phyloP scores from a whole-genome alignment of 140 eudicot species.

The Ambrosia hybrid region DNA sequence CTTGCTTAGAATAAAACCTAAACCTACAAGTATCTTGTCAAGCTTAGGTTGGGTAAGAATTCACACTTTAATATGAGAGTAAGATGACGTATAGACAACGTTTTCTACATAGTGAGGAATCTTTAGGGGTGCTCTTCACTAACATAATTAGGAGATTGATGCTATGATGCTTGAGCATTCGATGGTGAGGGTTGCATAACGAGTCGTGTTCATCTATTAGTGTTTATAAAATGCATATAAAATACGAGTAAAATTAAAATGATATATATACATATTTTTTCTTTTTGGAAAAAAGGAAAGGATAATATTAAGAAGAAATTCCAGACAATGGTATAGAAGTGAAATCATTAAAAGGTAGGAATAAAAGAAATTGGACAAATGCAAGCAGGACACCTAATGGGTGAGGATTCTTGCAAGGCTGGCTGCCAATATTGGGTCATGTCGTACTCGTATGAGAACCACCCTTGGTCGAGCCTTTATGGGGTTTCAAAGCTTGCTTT shows the following conservation, averaged over 20 bases:
- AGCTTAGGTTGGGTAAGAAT: neutral
- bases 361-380: slow-evolving; percentile 25
- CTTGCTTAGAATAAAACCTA: neutral
- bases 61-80: neutral
- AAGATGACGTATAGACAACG: neutral
- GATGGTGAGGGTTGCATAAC: neutral
- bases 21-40: too few species aligned
- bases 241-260: neutral
- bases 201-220: neutral
- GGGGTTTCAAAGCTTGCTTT: slow-evolving; percentile 21
- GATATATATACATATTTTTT: neutral
- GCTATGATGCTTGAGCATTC: neutral
- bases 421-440: slow-evolving; percentile 37
- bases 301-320: slow-evolving; percentile 32
- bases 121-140: neutral
- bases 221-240: neutral
- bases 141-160: neutral
- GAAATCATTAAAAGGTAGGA: slow-evolving; percentile 30
- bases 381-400: slow-evolving; percentile 25
- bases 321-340: slow-evolving; percentile 35
- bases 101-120: neutral
- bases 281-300: neutral
- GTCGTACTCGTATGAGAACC: slow-evolving; percentile 24
- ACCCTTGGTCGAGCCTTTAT: slow-evolving; percentile 12
- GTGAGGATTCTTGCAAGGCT: slow-evolving; percentile 39